Conservation (phyloP, 257 asterid species). For the Primulina eburnea region DNA sequence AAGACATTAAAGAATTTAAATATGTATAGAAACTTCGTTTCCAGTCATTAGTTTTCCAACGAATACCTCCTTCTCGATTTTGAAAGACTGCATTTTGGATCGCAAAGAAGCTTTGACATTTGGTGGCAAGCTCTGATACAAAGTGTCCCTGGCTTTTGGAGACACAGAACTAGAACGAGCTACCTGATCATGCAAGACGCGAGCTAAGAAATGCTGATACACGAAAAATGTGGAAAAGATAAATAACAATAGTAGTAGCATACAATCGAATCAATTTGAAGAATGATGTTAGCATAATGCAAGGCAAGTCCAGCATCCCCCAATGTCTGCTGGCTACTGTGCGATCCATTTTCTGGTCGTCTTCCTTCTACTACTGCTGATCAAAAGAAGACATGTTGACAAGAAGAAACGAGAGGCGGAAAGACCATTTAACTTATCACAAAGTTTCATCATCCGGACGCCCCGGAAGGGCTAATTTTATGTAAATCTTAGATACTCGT, state of each 20-base stretch:
- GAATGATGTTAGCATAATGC: conserved; percentile 79
- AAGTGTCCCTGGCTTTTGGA: conserved; percentile 45
- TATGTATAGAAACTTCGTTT: neutral
- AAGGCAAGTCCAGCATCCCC: conserved; percentile 75
- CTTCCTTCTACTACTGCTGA: conserved; percentile 33
- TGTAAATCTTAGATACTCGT: neutral
- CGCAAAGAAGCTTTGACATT: conserved; percentile 53
- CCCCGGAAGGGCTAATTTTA: neutral
- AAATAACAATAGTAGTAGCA: neutral
- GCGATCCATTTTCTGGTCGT: conserved; percentile 32
- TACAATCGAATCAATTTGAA: conserved; percentile 72
- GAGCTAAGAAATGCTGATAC: conserved; percentile 21
- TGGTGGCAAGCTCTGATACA: conserved; percentile 76
- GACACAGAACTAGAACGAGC: conserved; percentile 57
- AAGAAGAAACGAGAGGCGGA: neutral
- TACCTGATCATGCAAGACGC: conserved; percentile 43
- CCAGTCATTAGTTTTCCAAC: conserved; percentile 15
- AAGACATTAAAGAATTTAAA: conserved; percentile 3
- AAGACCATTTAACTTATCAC: neutral
- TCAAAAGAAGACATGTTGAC: conserved; percentile 16
- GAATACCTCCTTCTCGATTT: conserved; percentile 57
- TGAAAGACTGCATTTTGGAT: conserved; percentile 55
- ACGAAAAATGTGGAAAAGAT: neutral
- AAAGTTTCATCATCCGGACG: neutral
- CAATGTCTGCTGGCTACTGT: conserved; percentile 41